A percentile compares a stretch with the other conserved stretches of the same genome.
Evolutionary conservation across 129 eudicot genomes (phyloP).

Genomic region (Saussurea involucrata): DNA sequence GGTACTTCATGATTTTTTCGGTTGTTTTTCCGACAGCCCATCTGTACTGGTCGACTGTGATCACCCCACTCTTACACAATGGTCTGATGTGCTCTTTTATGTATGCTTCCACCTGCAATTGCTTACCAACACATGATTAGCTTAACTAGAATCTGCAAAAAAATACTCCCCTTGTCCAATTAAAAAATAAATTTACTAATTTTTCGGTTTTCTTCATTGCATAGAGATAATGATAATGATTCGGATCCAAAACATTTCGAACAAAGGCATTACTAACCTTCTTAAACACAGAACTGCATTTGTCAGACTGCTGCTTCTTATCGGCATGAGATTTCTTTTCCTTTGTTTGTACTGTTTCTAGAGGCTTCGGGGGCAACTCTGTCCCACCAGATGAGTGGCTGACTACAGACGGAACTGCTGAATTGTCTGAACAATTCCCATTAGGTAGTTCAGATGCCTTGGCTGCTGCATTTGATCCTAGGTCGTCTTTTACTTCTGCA

Average conservation of each 20-base stretch:
- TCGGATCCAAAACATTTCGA: not conserved
- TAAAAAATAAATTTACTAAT: not conserved
- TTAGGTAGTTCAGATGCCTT: slow-evolving; percentile 27
- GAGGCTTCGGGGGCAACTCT: slow-evolving; percentile 25
- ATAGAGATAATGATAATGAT: not conserved
- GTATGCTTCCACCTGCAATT: slow-evolving; percentile 85
- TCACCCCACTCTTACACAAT: slow-evolving; percentile 97
- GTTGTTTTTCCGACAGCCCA: slow-evolving; percentile 93
- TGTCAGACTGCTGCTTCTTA: slow-evolving; percentile 38
- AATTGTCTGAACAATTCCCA: not conserved
- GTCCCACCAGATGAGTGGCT: slow-evolving; percentile 15
- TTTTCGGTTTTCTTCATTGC: not conserved
- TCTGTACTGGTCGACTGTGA: slow-evolving; percentile 82
- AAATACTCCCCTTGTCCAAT: slow-evolving; percentile 10
- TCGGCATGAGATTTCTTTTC: slow-evolving; percentile 35
- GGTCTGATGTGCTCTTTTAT: slow-evolving; percentile 95
- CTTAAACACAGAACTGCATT: slow-evolving; percentile 40
- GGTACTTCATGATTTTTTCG: slow-evolving; percentile 88
- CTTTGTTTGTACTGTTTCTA: slow-evolving; percentile 19
- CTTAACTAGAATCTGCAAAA: slow-evolving; percentile 1
- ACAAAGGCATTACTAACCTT: slow-evolving; percentile 46
- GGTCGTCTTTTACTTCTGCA: slow-evolving; percentile 22
- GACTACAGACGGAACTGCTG: not conserved
- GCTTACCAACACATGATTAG: not conserved
- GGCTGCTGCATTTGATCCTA: slow-evolving; percentile 7